Evolutionary conservation across 768 basidiomycete genomes (phyloP).

Genomic region (Hypsizygus marmoreus): DNA sequence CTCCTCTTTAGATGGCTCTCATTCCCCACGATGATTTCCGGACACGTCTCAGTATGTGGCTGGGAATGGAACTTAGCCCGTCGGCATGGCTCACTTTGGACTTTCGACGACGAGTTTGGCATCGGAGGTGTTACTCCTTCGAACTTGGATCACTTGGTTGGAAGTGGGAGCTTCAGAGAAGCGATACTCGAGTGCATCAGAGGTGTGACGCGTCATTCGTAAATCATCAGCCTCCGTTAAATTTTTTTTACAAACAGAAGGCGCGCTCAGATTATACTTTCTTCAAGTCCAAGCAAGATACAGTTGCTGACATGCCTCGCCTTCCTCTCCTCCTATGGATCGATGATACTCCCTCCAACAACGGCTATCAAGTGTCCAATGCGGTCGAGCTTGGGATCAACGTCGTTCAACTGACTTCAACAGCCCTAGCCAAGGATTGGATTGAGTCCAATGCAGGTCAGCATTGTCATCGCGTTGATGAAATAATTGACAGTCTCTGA

Average conservation of each 20-base stretch:
- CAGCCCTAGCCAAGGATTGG: conserved; percentile 28
- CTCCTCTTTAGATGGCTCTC: neutral
- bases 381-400: conserved; percentile 20
- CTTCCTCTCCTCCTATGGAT: conserved; percentile 30
- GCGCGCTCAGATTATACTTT: neutral
- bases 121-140: conserved; percentile 24
- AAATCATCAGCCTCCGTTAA: neutral
- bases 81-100: conserved; percentile 8
- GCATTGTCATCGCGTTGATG: too few relatives aligned
- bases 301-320: neutral
- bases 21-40: conserved; percentile 3
- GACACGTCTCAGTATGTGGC: conserved; percentile 14
- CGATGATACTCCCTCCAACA: conserved; percentile 24
- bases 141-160: conserved; percentile 18
- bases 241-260: neutral
- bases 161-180: conserved; percentile 10
- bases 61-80: conserved; percentile 16
- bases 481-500: too few relatives aligned
- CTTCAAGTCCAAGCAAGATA: neutral
- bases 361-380: conserved; percentile 7
- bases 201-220: neutral
- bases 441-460: conserved; percentile 25
- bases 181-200: conserved; percentile 7
- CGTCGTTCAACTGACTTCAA: conserved; percentile 28
- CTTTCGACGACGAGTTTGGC: conserved; percentile 18